Evolutionary conservation across 2,329 filamentous ascomycete genomes (phyloP).

Genomic region (Penicillium polonicum): DNA sequence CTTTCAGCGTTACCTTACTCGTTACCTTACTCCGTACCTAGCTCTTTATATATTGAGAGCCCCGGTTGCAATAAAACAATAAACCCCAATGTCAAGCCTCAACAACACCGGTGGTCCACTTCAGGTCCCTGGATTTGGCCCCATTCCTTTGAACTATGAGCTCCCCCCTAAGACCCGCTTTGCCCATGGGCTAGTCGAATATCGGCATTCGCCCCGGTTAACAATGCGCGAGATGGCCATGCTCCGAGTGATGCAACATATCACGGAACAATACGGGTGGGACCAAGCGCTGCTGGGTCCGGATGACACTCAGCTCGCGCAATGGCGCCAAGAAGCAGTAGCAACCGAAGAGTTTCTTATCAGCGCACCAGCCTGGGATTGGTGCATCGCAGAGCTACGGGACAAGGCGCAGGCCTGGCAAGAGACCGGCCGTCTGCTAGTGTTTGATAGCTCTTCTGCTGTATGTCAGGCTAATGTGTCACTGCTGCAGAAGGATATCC

Average conservation of each 20-base stretch:
- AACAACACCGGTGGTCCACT: slow-evolving; percentile 5
- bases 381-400: no score
- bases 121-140: slow-evolving; percentile 7
- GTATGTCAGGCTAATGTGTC: no score
- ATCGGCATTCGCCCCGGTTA: slow-evolving; percentile 11
- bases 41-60: background rate
- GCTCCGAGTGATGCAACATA: slow-evolving; percentile 13
- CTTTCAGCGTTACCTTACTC: no score
- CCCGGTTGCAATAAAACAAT: no score
- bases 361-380: no score
- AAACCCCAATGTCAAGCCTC: background rate
- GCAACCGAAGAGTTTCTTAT: no score
- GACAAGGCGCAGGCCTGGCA: no score
- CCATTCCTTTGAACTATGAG: slow-evolving; percentile 9
- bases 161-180: slow-evolving; percentile 6
- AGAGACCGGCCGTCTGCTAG: no score
- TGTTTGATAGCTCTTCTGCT: no score
- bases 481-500: no score
- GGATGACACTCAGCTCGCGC: no score
- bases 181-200: slow-evolving; percentile 12
- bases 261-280: slow-evolving; percentile 9
- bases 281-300: background rate
- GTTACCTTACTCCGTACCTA: background rate
- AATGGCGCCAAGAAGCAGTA: no score
- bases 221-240: slow-evolving; percentile 14